phyloP scores from a whole-genome alignment of 108 stramenopile genomes.

The Nitzschia palea region DNA sequence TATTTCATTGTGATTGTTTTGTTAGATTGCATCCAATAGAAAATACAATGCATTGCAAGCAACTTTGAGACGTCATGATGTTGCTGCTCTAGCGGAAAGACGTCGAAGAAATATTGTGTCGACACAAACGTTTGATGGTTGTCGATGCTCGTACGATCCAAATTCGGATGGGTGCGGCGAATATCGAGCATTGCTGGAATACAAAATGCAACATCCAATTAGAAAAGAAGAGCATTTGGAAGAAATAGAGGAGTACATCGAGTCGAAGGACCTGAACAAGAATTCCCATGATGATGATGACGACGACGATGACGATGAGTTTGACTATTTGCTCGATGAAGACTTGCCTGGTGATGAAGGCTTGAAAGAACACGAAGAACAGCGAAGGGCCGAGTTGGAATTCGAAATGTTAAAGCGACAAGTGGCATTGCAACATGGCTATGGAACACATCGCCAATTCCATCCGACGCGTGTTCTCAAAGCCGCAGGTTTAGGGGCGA shows the following conservation, averaged over 20 bases:
- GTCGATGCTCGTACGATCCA: constrained; percentile 85
- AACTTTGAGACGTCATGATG: constrained; percentile 73
- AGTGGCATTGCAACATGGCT: constrained; percentile 63
- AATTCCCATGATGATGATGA: constrained; percentile 23
- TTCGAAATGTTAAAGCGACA: constrained; percentile 46
- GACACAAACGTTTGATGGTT: constrained; percentile 44
- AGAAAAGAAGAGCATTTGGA: not conserved
- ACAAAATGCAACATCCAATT: constrained; percentile 16
- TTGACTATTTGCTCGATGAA: constrained; percentile 84
- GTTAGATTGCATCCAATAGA: constrained; percentile 70
- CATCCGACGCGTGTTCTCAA: constrained; percentile 64
- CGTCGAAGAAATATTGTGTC: constrained; percentile 58
- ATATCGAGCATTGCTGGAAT: constrained; percentile 58
- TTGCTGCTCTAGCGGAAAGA: constrained; percentile 67
- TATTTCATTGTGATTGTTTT: not conserved
- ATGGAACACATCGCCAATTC: constrained; percentile 78
- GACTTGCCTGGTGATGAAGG: constrained; percentile 45
- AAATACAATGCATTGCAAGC: constrained; percentile 49
- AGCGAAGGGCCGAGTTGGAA: constrained; percentile 66
- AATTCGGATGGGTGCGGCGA: constrained; percentile 74
- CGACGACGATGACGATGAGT: constrained; percentile 71
- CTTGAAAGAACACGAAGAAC: constrained; percentile 42
- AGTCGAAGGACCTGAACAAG: constrained; percentile 2
- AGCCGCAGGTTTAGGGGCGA: constrained; percentile 49
- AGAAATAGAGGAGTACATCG: constrained; percentile 12